Conservation (phyloP, 176 grass and related monocot genomes). For the Aegilops sharonensis region DNA sequence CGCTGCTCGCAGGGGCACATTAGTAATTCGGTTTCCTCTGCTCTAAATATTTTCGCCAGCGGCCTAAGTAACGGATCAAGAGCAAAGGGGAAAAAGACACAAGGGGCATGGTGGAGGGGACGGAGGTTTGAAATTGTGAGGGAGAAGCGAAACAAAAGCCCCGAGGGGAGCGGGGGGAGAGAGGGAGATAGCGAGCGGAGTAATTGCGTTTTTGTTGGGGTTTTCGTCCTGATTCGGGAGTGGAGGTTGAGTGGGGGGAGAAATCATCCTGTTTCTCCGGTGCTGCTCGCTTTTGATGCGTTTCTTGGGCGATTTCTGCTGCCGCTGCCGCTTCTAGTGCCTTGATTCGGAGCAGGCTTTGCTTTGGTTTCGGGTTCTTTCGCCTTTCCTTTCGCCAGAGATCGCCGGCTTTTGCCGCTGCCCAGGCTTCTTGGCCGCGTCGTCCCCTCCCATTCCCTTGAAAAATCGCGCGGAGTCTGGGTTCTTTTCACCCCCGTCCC, state of each 20-base stretch:
- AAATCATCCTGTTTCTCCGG: slow-evolving; percentile 27
- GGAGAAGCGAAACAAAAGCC: slow-evolving; percentile 25
- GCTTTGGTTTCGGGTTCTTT: slow-evolving; percentile 36
- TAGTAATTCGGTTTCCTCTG: slow-evolving; percentile 15
- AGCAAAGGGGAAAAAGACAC: slow-evolving; percentile 29
- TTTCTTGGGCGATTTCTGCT: slow-evolving; percentile 36
- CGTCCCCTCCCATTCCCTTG: slow-evolving; percentile 10
- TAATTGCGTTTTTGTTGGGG: background rate
- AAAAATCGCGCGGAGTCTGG: slow-evolving; percentile 34
- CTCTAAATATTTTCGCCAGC: slow-evolving; percentile 25
- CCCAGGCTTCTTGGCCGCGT: slow-evolving; percentile 26
- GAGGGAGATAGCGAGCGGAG: background rate
- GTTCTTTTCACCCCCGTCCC: slow-evolving; percentile 5
- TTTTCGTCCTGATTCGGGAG: slow-evolving; percentile 35
- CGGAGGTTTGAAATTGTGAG: slow-evolving; percentile 54
- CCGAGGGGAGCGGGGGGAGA: background rate
- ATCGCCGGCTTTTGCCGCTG: slow-evolving; percentile 66
- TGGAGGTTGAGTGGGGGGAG: background rate
- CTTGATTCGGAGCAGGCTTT: slow-evolving; percentile 55
- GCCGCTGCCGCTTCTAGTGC: slow-evolving; percentile 20
- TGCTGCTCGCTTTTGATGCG: slow-evolving; percentile 28
- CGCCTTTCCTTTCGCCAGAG: slow-evolving; percentile 49
- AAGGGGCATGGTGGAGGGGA: slow-evolving; percentile 2
- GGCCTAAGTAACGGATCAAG: slow-evolving; percentile 48
- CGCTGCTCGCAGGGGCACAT: background rate